Evolutionary conservation across 2,329 filamentous ascomycete species (phyloP).

Genomic region (Pyrenophora seminiperda): DNA sequence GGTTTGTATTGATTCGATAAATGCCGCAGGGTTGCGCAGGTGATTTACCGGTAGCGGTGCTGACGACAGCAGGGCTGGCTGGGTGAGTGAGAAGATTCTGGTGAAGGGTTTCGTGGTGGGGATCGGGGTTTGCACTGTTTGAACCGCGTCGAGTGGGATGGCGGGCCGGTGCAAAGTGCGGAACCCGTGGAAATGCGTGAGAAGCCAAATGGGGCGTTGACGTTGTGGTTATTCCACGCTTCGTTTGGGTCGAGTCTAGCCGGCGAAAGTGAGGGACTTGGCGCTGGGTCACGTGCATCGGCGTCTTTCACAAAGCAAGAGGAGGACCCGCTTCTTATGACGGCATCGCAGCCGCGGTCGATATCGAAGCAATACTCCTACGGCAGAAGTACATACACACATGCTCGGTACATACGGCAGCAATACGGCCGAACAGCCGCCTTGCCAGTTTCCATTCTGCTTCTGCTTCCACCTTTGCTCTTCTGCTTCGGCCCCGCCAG

Average conservation of each 20-base stretch:
- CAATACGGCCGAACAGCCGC: not conserved
- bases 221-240: conserved; percentile 12
- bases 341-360: not conserved
- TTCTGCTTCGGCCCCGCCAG: no score
- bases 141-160: conserved; percentile 26
- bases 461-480: no score
- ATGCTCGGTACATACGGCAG: no score
- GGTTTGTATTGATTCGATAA: conserved; percentile 14
- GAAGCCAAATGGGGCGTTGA: conserved; percentile 8
- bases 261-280: conserved; percentile 11
- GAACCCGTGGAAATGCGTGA: conserved; percentile 22
- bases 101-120: conserved; percentile 9
- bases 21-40: conserved; percentile 22
- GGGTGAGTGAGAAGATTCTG: conserved; percentile 17
- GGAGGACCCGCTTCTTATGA: not conserved
- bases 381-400: no score
- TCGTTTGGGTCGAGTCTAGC: conserved; percentile 24
- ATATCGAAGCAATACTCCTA: no score
- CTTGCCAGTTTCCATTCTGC: no score
- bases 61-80: conserved; percentile 10
- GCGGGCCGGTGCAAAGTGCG: conserved; percentile 32
- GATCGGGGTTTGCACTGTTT: conserved; percentile 26
- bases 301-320: conserved; percentile 1
- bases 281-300: conserved; percentile 11
- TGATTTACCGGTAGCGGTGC: conserved; percentile 16